Base-by-base conservation (phyloP, 345 rosid genomes). In the Gossypioides kirkii region DNA sequence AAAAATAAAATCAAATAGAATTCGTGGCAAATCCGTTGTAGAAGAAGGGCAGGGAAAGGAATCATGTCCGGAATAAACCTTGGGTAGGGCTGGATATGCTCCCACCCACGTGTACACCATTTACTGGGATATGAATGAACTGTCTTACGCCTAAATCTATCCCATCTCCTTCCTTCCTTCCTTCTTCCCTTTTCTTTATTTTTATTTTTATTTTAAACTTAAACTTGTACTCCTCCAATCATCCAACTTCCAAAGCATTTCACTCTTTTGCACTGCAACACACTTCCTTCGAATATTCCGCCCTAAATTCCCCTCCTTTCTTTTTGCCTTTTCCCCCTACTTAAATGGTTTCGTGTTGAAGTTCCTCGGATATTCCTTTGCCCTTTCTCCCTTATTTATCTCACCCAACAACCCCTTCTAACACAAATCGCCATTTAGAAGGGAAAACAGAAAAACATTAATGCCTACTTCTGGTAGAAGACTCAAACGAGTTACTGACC, bases 401-500 rank as follows among this genome's bases (percentile, higher is more conserved):
- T 25, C 12, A 50, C 41, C 14, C 6, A 8, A 46, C 26, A 59
- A 0, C 10, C n/a, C 13, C 60, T 6, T 14, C 13, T 17, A 36
- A 25, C 74, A 42, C 52, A 54, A 20, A 54, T 43, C 2, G 2
- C 12, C 12, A 43, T 43, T 43, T 6, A 52, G 1, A 2, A 49
- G 18, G 10, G 5, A 47, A 50, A 53, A 23, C 10, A 22, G 4
- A 43, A 28, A 10, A 20, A 10, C 46, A 49, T 26, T 1, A 10
- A 88, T 86, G 88, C 74, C 78, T 59, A 74, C 52, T 65, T 84
- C 70, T 58, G 78, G 54, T 1, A 79, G 86, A 66, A 80, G 87
- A 60, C 22, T 86, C 1, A 88, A 87, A 73, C 85, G 92, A 70
- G 85, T 86, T 54, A 82, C 93, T 8, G 87, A 79, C 68, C 89